Conservation (phyloP, 805 yeast species). For the Candida tammaniensis region DNA sequence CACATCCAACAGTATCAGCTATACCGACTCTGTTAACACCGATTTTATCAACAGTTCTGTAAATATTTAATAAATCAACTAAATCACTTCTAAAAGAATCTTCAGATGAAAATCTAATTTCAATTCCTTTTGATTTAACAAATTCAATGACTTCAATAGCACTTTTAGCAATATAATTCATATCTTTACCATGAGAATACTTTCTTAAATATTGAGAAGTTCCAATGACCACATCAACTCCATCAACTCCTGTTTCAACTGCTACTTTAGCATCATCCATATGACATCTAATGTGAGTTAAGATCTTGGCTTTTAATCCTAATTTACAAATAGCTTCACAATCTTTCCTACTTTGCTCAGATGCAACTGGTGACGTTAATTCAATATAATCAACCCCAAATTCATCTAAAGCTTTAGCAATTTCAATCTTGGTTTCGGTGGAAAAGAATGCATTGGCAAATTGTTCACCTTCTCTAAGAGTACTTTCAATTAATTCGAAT, state of each 20-base stretch:
- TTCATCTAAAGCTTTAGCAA: slow-evolving; percentile 59
- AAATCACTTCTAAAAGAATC: slow-evolving; percentile 61
- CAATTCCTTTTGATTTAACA: slow-evolving; percentile 59
- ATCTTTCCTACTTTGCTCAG: slow-evolving; percentile 55
- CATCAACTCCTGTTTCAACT: slow-evolving; percentile 61
- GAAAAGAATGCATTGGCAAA: slow-evolving; percentile 62
- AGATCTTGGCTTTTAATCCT: slow-evolving; percentile 55
- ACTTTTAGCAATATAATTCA: slow-evolving; percentile 54
- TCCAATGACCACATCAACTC: slow-evolving; percentile 61
- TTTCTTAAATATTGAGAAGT: slow-evolving; percentile 56
- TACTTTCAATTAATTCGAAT: slow-evolving; percentile 55
- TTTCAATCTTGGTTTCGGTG: slow-evolving; percentile 53
- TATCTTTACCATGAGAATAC: slow-evolving; percentile 59
- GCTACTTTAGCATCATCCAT: slow-evolving; percentile 62
- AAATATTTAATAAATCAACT: slow-evolving; percentile 56
- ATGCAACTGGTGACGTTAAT: slow-evolving; percentile 58
- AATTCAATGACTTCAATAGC: slow-evolving; percentile 60
- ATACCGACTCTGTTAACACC: slow-evolving; percentile 64
- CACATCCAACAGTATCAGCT: slow-evolving; percentile 65
- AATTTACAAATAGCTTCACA: slow-evolving; percentile 60
- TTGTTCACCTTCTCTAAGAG: slow-evolving; percentile 63
- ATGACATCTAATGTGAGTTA: slow-evolving; percentile 60
- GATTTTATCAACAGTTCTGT: slow-evolving; percentile 58
- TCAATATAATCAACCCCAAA: slow-evolving; percentile 62
- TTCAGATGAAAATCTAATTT: slow-evolving; percentile 57